Conservation (phyloP, 2,329 filamentous ascomycete genomes). For the Cercospora sojina region DNA sequence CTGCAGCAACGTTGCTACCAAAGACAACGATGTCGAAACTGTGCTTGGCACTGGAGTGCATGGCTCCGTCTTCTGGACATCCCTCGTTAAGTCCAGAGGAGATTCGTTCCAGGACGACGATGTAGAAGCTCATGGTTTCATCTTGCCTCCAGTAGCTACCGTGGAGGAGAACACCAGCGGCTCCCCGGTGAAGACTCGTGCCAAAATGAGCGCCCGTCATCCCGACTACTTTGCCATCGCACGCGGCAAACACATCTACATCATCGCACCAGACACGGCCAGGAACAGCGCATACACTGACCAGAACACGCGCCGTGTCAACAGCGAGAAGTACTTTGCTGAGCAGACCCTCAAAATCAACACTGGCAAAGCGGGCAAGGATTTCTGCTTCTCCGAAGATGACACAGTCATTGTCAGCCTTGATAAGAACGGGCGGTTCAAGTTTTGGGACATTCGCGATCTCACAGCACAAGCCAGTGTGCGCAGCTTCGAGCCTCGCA, state of each 20-base stretch:
- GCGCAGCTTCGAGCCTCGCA: conserved; percentile 45
- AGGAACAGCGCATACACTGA: conserved; percentile 52
- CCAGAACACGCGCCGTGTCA: conserved; percentile 59
- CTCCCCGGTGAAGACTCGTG: conserved; percentile 91
- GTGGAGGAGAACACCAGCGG: conserved; percentile 89
- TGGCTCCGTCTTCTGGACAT: conserved; percentile 94
- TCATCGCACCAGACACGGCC: conserved; percentile 66
- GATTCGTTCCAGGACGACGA: conserved; percentile 76
- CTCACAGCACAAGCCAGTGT: conserved; percentile 53
- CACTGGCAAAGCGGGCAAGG: conserved; percentile 96
- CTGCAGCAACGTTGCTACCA: conserved; percentile 59
- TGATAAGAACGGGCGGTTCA: conserved; percentile 92
- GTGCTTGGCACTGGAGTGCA: conserved; percentile 92
- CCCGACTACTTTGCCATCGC: conserved; percentile 94
- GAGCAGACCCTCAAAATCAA: conserved; percentile 90
- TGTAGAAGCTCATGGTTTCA: conserved; percentile 80
- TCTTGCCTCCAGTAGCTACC: conserved; percentile 80
- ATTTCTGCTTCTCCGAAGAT: conserved; percentile 96
- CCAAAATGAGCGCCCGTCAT: conserved; percentile 82
- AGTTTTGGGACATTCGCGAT: conserved; percentile 95
- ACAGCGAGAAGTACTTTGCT: conserved; percentile 82
- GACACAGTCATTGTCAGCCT: conserved; percentile 91
- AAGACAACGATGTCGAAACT: conserved; percentile 66
- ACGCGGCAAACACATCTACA: conserved; percentile 91
- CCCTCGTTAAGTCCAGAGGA: conserved; percentile 72